These are phyloP conservation scores for Hyphopichia pseudoburtonii DNA, from an alignment of 1,139 yeast species.

Conservation along the genomic window DNA sequence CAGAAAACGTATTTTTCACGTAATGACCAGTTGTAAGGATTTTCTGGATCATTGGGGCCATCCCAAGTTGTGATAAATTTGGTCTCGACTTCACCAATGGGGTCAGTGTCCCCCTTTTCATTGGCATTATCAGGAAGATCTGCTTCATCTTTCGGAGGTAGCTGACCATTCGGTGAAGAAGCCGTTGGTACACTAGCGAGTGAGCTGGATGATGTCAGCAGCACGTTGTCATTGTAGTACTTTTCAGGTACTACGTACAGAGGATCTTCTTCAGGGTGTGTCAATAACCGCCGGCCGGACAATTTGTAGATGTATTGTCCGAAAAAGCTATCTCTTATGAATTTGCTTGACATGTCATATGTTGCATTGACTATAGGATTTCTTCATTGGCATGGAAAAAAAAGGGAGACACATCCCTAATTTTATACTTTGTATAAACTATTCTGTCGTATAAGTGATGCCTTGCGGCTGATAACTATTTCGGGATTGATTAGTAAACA, in stretches of 20 bases:
- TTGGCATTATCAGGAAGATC: neutral
- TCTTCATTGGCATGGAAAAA: no score
- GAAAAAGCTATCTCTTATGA: slow-evolving; percentile 20
- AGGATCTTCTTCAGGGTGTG: slow-evolving; percentile 20
- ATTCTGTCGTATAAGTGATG: no score
- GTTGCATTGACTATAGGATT: no score
- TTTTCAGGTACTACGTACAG: slow-evolving; percentile 14
- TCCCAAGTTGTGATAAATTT: slow-evolving; percentile 28
- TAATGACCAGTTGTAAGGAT: slow-evolving; percentile 41
- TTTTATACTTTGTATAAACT: no score
- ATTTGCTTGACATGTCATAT: slow-evolving; percentile 7
- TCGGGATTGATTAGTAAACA: no score
- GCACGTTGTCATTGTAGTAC: no score
- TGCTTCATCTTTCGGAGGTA: neutral
- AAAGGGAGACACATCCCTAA: no score
- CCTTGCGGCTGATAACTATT: no score
- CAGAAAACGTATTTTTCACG: slow-evolving; percentile 27
- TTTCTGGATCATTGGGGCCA: slow-evolving; percentile 35
- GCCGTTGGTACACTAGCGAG: neutral
- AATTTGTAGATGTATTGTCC: slow-evolving; percentile 22
- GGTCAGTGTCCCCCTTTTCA: neutral
- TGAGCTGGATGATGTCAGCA: neutral
- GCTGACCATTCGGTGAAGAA: neutral
- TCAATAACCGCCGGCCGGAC: slow-evolving; percentile 18
- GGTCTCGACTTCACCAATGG: no score